phyloP scores from a whole-genome alignment of 768 basidiomycete genomes.

The Lactarius indigo region DNA sequence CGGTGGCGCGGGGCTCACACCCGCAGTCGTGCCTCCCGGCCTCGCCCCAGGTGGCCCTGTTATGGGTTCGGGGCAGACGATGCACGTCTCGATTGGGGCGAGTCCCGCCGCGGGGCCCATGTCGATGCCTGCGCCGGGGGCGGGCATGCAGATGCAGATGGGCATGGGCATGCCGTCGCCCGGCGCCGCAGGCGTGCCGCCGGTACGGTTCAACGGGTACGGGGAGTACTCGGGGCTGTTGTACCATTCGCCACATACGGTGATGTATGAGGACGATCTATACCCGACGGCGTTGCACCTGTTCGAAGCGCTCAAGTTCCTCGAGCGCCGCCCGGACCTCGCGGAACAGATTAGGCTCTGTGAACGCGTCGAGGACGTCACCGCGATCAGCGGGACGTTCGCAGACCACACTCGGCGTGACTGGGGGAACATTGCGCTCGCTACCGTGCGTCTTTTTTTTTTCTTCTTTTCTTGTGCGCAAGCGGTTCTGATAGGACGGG shows the following conservation, averaged over 20 bases:
- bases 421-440: slow-evolving; percentile 52
- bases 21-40: background rate
- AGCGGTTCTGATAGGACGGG: background rate
- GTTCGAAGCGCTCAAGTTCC: slow-evolving; percentile 72
- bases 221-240: slow-evolving; percentile 47
- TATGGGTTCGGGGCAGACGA: background rate
- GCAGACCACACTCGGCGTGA: slow-evolving; percentile 43
- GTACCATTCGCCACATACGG: slow-evolving; percentile 62
- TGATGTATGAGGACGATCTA: slow-evolving; percentile 49
- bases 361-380: slow-evolving; percentile 39
- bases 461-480: background rate
- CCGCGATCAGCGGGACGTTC: slow-evolving; percentile 32
- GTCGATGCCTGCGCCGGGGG: slow-evolving; percentile 11
- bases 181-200: slow-evolving; percentile 23
- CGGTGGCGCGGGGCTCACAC: background rate
- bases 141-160: background rate
- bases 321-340: slow-evolving; percentile 45
- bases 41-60: background rate
- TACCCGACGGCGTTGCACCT: slow-evolving; percentile 75
- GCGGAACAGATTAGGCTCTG: slow-evolving; percentile 54
- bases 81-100: background rate
- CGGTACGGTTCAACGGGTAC: slow-evolving; percentile 33
- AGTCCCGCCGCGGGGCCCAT: background rate
- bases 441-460: slow-evolving; percentile 40
- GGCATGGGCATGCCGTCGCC: slow-evolving; percentile 11